A percentile compares a stretch with the other conserved stretches of the same genome.
These are phyloP conservation scores for Phytopythium helicoides DNA, from an alignment of 352 stramenopile genomes.

Conservation along the genomic window DNA sequence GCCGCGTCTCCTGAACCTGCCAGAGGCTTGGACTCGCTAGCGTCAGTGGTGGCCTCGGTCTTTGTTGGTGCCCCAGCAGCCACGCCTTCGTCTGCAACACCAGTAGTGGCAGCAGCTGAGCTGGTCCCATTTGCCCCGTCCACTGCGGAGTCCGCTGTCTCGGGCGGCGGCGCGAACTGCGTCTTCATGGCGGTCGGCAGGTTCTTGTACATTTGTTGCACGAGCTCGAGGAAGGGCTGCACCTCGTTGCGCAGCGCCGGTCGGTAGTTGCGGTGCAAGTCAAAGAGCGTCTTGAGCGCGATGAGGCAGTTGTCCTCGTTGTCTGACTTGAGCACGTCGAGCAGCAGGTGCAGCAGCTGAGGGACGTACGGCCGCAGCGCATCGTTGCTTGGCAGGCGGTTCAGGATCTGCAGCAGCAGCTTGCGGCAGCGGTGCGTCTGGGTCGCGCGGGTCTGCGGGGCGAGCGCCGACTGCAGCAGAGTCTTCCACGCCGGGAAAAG, in stretches of 20 bases:
- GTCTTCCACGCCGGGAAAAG: conserved; percentile 90
- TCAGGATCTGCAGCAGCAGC: conserved; percentile 93
- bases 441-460: conserved; percentile 74
- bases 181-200: conserved; percentile 81
- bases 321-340: conserved; percentile 93
- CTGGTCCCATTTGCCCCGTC: neutral
- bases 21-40: neutral
- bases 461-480: conserved; percentile 75
- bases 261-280: conserved; percentile 96
- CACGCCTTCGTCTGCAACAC: conserved; percentile 7
- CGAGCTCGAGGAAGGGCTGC: conserved; percentile 83
- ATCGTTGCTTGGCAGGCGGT: conserved; percentile 94
- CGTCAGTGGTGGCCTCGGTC: conserved; percentile 3
- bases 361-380: conserved; percentile 92
- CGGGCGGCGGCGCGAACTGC: conserved; percentile 66
- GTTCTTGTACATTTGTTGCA: conserved; percentile 91
- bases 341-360: conserved; percentile 90
- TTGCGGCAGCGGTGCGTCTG: conserved; percentile 89
- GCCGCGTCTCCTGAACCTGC: neutral
- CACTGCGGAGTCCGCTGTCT: conserved; percentile 13
- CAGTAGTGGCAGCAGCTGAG: conserved; percentile 1
- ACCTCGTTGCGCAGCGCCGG: conserved; percentile 90
- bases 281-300: conserved; percentile 95
- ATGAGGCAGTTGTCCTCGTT: conserved; percentile 97
- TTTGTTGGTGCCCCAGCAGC: conserved; percentile 4